These are phyloP conservation scores for Aphanomyces astaci DNA, from an alignment of 352 stramenopile genomes.

Conservation along the genomic window DNA sequence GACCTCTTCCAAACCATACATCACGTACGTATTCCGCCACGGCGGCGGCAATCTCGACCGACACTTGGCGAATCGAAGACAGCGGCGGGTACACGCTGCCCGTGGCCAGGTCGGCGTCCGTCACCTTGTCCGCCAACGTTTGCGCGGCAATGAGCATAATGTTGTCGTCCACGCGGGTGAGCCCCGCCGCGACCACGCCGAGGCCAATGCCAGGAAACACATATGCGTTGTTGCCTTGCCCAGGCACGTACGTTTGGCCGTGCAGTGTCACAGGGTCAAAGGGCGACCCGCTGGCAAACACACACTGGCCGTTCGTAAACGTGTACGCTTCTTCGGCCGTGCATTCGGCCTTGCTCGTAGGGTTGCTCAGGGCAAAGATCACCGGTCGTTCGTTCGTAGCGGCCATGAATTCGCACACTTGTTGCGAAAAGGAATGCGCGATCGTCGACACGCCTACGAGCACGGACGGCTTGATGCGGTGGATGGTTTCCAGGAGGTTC, in stretches of 20 bases:
- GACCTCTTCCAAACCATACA: neutral
- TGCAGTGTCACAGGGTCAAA: constrained; percentile 92
- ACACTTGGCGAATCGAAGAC: constrained; percentile 88
- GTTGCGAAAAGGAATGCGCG: constrained; percentile 82
- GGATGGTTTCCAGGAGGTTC: constrained; percentile 65
- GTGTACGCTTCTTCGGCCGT: constrained; percentile 80
- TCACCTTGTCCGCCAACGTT: constrained; percentile 64
- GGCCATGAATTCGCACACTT: constrained; percentile 79
- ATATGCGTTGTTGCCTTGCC: constrained; percentile 95
- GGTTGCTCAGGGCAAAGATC: constrained; percentile 86
- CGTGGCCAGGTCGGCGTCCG: constrained; percentile 80
- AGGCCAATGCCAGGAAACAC: constrained; percentile 96
- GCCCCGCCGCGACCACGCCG: constrained; percentile 80
- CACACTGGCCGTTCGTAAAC: constrained; percentile 73
- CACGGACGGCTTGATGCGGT: constrained; percentile 87
- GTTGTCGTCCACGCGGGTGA: constrained; percentile 71
- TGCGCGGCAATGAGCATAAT: constrained; percentile 78
- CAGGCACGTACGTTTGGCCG: constrained; percentile 73
- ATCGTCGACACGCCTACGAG: constrained; percentile 93
- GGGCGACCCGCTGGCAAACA: constrained; percentile 90
- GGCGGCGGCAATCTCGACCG: constrained; percentile 86
- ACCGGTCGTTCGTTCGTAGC: constrained; percentile 50
- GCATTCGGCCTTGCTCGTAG: constrained; percentile 79
- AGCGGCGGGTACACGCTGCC: constrained; percentile 93
- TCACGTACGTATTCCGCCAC: constrained; percentile 75